Percentiles rank a stretch among this genome's conserved stretches.
Conservation (phyloP, 176 grass and related monocot species). For the Echinochloa phyllopogon region DNA sequence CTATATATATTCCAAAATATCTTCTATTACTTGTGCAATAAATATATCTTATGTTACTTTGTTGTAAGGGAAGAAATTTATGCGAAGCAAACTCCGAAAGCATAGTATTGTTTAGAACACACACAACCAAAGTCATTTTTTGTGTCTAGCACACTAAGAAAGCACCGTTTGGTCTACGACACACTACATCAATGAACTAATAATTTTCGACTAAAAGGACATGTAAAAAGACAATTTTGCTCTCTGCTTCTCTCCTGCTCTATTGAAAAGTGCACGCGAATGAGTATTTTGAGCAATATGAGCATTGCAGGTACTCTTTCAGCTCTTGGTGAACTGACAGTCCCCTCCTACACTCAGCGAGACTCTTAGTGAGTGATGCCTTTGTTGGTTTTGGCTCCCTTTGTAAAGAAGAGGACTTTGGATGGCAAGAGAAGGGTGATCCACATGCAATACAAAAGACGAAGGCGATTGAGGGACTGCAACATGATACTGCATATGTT, state of each 20-base stretch:
- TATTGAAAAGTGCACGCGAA: conserved; percentile 52
- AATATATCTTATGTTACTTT: too few species aligned
- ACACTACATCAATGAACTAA: too few species aligned
- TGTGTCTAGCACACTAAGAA: too few species aligned
- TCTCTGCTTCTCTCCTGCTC: not conserved
- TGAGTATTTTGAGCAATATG: conserved; percentile 35
- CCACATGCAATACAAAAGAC: conserved; percentile 25
- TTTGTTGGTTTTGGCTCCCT: conserved; percentile 46
- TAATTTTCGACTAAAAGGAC: too few species aligned
- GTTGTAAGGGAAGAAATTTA: too few species aligned
- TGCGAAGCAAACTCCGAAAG: too few species aligned
- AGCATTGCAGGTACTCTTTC: conserved; percentile 32
- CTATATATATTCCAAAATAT: too few species aligned
- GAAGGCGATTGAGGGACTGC: conserved; percentile 18
- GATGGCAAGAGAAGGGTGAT: conserved; percentile 28
- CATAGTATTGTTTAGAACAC: too few species aligned
- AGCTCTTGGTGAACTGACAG: conserved; percentile 41
- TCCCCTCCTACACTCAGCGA: conserved; percentile 35
- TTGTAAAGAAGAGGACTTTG: conserved; percentile 17
- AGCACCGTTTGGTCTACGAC: too few species aligned
- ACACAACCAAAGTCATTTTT: too few species aligned
- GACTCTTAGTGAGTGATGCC: conserved; percentile 46
- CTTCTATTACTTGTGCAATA: too few species aligned
- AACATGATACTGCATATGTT: conserved; percentile 35
- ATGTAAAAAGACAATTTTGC: too few species aligned